A percentile compares a stretch with the other conserved stretches of the same genome.
Evolutionary conservation across 495 filamentous ascomycete species (phyloP).

Genomic region (Penicillium arizonense): DNA sequence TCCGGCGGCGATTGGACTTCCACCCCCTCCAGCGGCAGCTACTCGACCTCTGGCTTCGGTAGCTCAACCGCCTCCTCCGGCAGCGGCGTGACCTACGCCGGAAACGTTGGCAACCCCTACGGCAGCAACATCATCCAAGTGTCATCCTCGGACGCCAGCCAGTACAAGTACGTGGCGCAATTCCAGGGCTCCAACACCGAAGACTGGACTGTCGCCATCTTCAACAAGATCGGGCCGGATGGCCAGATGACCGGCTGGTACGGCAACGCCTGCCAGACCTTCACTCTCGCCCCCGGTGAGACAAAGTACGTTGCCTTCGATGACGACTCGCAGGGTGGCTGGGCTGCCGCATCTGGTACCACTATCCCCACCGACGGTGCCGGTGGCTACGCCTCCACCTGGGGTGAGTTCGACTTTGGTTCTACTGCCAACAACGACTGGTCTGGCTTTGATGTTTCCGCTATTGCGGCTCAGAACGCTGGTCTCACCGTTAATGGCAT

Average conservation of each 20-base stretch:
- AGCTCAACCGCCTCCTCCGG: slow-evolving; percentile 23
- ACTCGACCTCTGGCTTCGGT: slow-evolving; percentile 33
- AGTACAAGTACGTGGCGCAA: slow-evolving; percentile 47
- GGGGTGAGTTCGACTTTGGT: slow-evolving; percentile 46
- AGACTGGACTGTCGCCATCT: slow-evolving; percentile 46
- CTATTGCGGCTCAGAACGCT: slow-evolving; percentile 37
- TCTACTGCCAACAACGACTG: slow-evolving; percentile 33
- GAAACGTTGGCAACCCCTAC: slow-evolving; percentile 51
- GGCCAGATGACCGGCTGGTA: slow-evolving; percentile 41
- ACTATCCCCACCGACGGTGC: slow-evolving; percentile 28
- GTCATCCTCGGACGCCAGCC: slow-evolving; percentile 24
- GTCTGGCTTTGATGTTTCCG: slow-evolving; percentile 44
- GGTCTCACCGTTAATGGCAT: slow-evolving; percentile 32
- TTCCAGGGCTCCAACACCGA: slow-evolving; percentile 39
- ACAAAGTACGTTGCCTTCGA: slow-evolving; percentile 48
- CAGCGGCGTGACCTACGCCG: slow-evolving; percentile 35
- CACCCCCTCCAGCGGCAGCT: slow-evolving; percentile 20
- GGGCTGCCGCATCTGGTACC: slow-evolving; percentile 31
- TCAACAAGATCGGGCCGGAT: slow-evolving; percentile 50
- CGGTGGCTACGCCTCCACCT: slow-evolving; percentile 41
- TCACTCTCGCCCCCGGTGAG: slow-evolving; percentile 41
- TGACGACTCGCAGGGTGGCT: slow-evolving; percentile 43
- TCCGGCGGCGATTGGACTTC: slow-evolving; percentile 19
- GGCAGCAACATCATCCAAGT: slow-evolving; percentile 54
- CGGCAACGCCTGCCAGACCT: slow-evolving; percentile 35